phyloP scores from a whole-genome alignment of 148 eudicot genomes.

The Chenopodium quinoa region DNA sequence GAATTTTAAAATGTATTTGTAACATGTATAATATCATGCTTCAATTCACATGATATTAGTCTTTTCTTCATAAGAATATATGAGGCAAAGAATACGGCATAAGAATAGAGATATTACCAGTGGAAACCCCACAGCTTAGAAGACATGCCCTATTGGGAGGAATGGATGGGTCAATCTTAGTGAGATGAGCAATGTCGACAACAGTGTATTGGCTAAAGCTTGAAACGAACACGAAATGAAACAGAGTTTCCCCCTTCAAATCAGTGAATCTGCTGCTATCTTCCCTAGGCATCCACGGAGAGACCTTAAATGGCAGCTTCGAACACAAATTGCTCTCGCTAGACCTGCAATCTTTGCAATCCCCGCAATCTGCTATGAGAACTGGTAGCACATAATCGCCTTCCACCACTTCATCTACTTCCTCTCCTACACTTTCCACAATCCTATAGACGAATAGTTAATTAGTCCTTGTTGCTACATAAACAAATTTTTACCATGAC shows the following conservation, averaged over 20 bases:
- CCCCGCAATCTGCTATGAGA: constrained; percentile 74
- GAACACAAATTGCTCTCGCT: constrained; percentile 75
- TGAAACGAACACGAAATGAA: constrained; percentile 64
- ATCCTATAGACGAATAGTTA: constrained; percentile 37
- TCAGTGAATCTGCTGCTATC: constrained; percentile 79
- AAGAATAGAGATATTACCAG: constrained; percentile 44
- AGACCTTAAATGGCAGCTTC: constrained; percentile 48
- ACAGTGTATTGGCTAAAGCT: constrained; percentile 88
- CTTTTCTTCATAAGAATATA: no score
- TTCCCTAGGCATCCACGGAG: constrained; percentile 79
- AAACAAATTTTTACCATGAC: no score
- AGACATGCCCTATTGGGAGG: constrained; percentile 89
- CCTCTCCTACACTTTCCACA: constrained; percentile 83
- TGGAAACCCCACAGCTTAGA: constrained; percentile 85
- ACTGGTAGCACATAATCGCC: constrained; percentile 81
- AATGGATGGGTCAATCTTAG: constrained; percentile 57
- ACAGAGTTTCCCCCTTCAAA: constrained; percentile 63
- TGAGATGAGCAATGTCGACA: constrained; percentile 54
- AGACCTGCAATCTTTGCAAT: constrained; percentile 72
- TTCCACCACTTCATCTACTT: constrained; percentile 50
- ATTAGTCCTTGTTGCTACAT: not conserved
- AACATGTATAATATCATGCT: not conserved
- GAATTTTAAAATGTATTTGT: not conserved
- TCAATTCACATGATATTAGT: no score
- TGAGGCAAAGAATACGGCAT: not conserved